These are phyloP conservation scores for Syzygium jambos DNA, from an alignment of 345 rosid genomes.

Conservation along the genomic window DNA sequence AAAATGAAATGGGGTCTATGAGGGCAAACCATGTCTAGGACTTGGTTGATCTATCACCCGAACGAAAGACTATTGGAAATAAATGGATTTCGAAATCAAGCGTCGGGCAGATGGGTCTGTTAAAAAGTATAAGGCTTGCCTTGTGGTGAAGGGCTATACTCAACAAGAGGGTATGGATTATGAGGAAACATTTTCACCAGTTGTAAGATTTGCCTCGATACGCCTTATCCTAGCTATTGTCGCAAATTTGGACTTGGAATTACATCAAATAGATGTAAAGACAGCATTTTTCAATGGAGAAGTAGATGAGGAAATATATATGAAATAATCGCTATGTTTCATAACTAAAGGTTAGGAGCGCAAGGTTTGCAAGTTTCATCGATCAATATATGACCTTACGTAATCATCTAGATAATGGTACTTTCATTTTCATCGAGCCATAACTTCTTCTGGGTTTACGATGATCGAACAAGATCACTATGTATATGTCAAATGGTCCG, in stretches of 20 bases:
- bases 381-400: neutral
- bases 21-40: neutral
- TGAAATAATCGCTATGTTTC: neutral
- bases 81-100: neutral
- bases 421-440: neutral
- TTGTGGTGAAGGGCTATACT: neutral
- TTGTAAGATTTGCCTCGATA: neutral
- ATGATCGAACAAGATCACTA: neutral
- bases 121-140: too few relatives aligned
- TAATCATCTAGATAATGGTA: neutral
- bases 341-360: too few relatives aligned
- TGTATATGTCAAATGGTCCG: neutral
- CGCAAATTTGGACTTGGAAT: neutral
- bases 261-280: neutral
- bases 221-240: neutral
- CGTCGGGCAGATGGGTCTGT: neutral
- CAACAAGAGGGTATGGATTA: neutral
- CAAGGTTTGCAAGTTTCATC: too few relatives aligned
- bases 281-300: neutral
- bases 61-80: neutral
- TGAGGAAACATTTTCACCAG: neutral
- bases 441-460: neutral
- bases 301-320: neutral
- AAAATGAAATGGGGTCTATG: neutral
- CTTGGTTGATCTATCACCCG: neutral